A percentile compares a stretch with the other conserved stretches of the same genome.
phyloP scores from a whole-genome alignment of 2,329 filamentous ascomycete genomes.

The Arthrobotrys musiformis region DNA sequence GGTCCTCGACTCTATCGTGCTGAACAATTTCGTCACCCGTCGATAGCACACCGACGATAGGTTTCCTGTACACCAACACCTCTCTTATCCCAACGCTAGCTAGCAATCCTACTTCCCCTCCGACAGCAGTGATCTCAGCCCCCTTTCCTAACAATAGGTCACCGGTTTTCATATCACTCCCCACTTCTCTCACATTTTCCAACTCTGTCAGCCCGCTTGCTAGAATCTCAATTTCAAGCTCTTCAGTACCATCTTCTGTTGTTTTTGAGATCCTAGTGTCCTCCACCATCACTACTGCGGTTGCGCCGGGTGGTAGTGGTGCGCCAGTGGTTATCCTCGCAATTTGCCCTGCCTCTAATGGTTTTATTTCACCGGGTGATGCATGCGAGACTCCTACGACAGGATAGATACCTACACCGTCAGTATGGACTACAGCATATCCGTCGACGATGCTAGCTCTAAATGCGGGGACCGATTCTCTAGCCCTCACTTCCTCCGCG shows the following conservation, averaged over 20 bases:
- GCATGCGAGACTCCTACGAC: slow-evolving; percentile 90
- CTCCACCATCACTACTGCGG: slow-evolving; percentile 95
- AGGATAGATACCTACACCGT: slow-evolving; percentile 78
- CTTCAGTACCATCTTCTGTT: slow-evolving; percentile 83
- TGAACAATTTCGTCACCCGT: slow-evolving; percentile 94
- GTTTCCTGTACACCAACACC: slow-evolving; percentile 78
- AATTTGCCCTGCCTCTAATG: slow-evolving; percentile 78
- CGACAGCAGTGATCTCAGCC: slow-evolving; percentile 83
- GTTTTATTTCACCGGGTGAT: slow-evolving; percentile 68
- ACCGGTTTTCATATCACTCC: slow-evolving; percentile 81
- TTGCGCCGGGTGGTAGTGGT: slow-evolving; percentile 86
- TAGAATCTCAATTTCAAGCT: slow-evolving; percentile 86
- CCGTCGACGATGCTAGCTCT: slow-evolving; percentile 96
- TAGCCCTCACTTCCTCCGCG: slow-evolving; percentile 81
- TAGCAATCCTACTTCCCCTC: slow-evolving; percentile 89
- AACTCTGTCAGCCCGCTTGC: slow-evolving; percentile 78
- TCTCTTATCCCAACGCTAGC: slow-evolving; percentile 81
- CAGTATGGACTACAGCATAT: slow-evolving; percentile 79
- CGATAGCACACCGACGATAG: slow-evolving; percentile 85
- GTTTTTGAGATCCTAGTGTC: slow-evolving; percentile 81
- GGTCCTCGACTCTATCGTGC: slow-evolving; percentile 71
- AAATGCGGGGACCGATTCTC: slow-evolving; percentile 89
- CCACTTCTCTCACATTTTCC: slow-evolving; percentile 91
- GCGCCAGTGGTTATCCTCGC: slow-evolving; percentile 95
- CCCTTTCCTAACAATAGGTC: slow-evolving; percentile 78